A percentile compares a stretch with the other conserved stretches of the same genome.
Evolutionary conservation across 257 asterid genomes (phyloP).

Genomic region (Oldenlandia corymbosa): DNA sequence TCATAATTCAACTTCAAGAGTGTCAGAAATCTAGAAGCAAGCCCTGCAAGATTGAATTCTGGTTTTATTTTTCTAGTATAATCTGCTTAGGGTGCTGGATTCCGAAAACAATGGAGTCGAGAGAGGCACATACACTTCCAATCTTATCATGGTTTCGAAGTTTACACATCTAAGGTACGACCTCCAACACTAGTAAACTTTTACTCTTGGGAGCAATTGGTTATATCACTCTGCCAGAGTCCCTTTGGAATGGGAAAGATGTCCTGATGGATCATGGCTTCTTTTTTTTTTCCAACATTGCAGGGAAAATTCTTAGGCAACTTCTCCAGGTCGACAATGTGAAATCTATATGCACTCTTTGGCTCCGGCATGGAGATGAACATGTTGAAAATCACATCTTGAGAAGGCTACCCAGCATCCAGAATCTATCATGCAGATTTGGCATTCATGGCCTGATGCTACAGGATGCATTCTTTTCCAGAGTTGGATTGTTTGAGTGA

Average conservation of each 20-base stretch:
- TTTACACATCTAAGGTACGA: no score
- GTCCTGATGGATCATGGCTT: neutral
- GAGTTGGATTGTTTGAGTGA: neutral
- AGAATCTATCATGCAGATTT: neutral
- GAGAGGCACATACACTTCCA: no score
- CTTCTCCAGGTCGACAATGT: neutral
- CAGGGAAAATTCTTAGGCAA: neutral
- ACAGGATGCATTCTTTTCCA: neutral
- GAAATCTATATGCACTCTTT: neutral
- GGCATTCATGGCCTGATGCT: neutral
- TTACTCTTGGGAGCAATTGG: neutral
- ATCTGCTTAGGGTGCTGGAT: no score
- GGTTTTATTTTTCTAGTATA: no score
- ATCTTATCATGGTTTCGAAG: no score
- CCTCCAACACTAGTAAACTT: no score
- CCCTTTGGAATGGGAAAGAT: neutral
- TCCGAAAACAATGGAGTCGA: no score
- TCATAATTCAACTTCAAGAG: no score
- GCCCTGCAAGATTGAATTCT: no score
- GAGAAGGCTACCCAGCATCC: neutral
- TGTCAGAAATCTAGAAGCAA: no score
- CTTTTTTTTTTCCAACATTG: neutral
- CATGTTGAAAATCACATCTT: neutral
- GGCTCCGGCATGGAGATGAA: neutral
- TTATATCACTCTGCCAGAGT: neutral